Conservation (phyloP, 129 eudicot species). For the Heracleum sosnowskyi region DNA sequence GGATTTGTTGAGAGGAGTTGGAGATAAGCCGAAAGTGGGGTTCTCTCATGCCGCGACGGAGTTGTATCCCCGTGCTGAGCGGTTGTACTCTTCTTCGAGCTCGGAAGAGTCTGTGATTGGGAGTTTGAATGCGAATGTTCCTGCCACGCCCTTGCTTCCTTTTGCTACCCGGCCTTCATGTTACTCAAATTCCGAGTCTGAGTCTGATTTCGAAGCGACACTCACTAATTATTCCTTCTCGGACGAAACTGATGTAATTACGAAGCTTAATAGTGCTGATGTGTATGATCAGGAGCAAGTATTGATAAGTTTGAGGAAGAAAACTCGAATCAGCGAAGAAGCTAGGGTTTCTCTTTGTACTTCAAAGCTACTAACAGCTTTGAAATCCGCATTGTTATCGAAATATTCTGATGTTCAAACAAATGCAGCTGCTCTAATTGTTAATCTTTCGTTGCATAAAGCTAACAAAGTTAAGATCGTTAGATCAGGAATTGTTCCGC, state of each 20-base stretch:
- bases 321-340: conserved; percentile 53
- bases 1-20: conserved; percentile 47
- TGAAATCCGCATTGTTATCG: conserved; percentile 43
- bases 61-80: conserved; percentile 41
- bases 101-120: conserved; percentile 89
- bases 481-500: conserved; percentile 66
- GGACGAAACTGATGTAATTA: conserved; percentile 25
- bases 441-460: conserved; percentile 68
- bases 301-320: conserved; percentile 47
- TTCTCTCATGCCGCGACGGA: conserved; percentile 60
- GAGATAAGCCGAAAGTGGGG: conserved; percentile 39
- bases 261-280: conserved; percentile 47
- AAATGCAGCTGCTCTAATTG: conserved; percentile 72
- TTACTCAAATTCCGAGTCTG: conserved; percentile 51
- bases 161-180: conserved; percentile 69
- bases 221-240: conserved; percentile 24
- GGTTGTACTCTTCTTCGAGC: conserved; percentile 41
- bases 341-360: conserved; percentile 62
- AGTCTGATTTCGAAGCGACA: conserved; percentile 36
- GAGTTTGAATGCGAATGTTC: conserved; percentile 53
- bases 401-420: conserved; percentile 50
- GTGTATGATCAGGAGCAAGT: conserved; percentile 68
- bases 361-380: conserved; percentile 32
- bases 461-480: conserved; percentile 67
- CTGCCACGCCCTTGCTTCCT: conserved; percentile 55